Base-by-base conservation (phyloP, 2,329 filamentous ascomycete species). In the Fonsecaea pedrosoi region DNA sequence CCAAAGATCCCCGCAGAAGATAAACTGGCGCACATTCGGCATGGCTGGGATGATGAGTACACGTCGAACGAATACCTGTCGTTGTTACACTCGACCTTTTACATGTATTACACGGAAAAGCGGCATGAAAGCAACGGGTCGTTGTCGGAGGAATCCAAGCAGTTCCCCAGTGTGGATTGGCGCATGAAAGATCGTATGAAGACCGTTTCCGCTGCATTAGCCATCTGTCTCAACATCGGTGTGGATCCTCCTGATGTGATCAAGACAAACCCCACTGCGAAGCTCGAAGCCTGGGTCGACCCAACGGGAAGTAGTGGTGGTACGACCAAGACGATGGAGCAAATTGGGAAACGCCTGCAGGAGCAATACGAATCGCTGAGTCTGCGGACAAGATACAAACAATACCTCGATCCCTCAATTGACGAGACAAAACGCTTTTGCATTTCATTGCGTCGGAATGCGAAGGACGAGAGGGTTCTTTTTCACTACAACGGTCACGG, bases 61-160 rank as follows among this genome's bases (percentile, higher is more conserved):
- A 91, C 92, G 75, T 96, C 91, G 4, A 91, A 93, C 72, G 92
- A 97, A 75, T 94, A 96, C 74, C 90, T 96, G 73, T 90, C 91
- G 65, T 86, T 93, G 71, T 84, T 97, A 70, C 92, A 91, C 60
- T 93, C 90, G 91, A 96, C 92, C 72, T 99, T 96, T 88, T 98
- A 97, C 83, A 98, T 98, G 94, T 99, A 99, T 81, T 99, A 92
- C 79, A 97, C 94, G 70, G 95, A 99, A 79, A 98, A 98, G 80
- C 90, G 94, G 61, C 95, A 99, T 80, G 95, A 98, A 77, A 95
- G 92, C 25, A 94, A 92, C 40, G 95, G 93, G 25, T 92, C 94
- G 72, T 92, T 93, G 15, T 92, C 93, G 76, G 77, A 77, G 25
- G 81, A 81, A 64, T 81, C 79, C 70, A 77, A 76, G 40, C 80